Evolutionary conservation across 2,329 filamentous ascomycete genomes (phyloP), one percentile per base, ranked within the genome.

Genomic region (Immersiporthe knoxdaviesiana): DNA sequence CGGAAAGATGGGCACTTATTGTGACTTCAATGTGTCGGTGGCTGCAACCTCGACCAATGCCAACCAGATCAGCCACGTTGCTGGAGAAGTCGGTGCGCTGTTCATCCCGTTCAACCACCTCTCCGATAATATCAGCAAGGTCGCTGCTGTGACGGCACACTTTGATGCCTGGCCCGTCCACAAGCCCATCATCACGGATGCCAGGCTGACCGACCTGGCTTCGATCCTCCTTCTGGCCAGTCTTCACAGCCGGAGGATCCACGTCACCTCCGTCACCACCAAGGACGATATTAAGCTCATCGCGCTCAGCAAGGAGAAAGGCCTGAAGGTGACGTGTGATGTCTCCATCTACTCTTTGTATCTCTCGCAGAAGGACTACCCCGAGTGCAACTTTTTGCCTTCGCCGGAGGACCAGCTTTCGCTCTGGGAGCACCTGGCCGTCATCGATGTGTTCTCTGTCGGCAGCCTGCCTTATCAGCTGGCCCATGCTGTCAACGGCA

Each of bases 81-180:
- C 89, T 24, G 84, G 86, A 63, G 91, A 94, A 73, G 92, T 94
- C 68, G 92, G 92, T 37, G 93, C 92, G 27, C 84, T 94, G 58
- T 94, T 93, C 81, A 92, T 94, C 72, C 92, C 92, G 18, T 94
- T 94, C 84, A 93, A 94, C 79, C 87, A 92, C 78, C 82, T 94
- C 35, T 92, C 91, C 70, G 91, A 91, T 74, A 94, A 94, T 79
- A 93, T 94, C 78, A 93, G 89, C 85, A 93, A 93, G 83, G 92
- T 94, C 60, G 91, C 92, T 27, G 89, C 91, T 12, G 91, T 94
- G 71, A 92, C 91, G 66, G 88, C 90, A 70, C 92, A 94, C 82
- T 94, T 94, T 75, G 90, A 90, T 71, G 85, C 89, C 32, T 94
- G 92, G 92, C 92, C 92, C 47, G 83, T 84, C 4, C 90, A 88